A percentile compares a stretch with the other conserved stretches of the same genome.
phyloP scores from a whole-genome alignment of 768 basidiomycete genomes.

The Royoungia palumana region DNA sequence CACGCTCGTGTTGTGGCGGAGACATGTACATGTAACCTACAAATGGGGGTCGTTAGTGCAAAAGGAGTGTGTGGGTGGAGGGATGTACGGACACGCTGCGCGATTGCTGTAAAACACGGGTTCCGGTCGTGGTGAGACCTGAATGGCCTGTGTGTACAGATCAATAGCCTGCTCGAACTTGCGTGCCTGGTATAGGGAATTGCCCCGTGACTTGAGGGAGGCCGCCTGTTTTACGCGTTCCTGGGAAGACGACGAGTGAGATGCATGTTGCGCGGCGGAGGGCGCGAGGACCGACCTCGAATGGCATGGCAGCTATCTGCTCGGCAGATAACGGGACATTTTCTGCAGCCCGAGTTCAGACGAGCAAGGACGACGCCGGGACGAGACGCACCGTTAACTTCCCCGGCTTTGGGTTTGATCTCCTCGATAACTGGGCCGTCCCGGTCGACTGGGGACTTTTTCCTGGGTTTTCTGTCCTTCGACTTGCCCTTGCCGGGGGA shows the following conservation, averaged over 20 bases:
- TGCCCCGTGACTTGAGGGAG: conserved; percentile 67
- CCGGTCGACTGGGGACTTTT: conserved; percentile 50
- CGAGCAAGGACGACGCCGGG: not conserved
- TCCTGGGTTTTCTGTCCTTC: conserved; percentile 49
- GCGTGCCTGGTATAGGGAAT: conserved; percentile 61
- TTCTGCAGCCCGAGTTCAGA: conserved; percentile 30
- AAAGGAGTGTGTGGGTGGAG: not conserved
- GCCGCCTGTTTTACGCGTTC: conserved; percentile 63
- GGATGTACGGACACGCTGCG: conserved; percentile 72
- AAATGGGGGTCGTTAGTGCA: not conserved
- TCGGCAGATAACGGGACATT: conserved; percentile 47
- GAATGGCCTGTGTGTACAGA: conserved; percentile 73
- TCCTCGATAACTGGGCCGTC: conserved; percentile 85
- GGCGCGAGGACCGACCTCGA: conserved; percentile 44
- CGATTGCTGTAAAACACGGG: conserved; percentile 97
- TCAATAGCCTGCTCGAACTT: conserved; percentile 58
- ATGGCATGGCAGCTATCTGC: conserved; percentile 54
- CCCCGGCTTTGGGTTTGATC: conserved; percentile 44
- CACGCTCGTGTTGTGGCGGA: conserved; percentile 78
- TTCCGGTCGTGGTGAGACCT: conserved; percentile 72
- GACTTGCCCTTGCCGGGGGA: conserved; percentile 45
- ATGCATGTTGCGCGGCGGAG: not conserved
- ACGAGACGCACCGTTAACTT: conserved; percentile 30
- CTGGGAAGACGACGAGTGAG: conserved; percentile 35
- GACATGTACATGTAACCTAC: conserved; percentile 88